Conservation (phyloP, 257 asterid species). For the Solanum dulcamara region DNA sequence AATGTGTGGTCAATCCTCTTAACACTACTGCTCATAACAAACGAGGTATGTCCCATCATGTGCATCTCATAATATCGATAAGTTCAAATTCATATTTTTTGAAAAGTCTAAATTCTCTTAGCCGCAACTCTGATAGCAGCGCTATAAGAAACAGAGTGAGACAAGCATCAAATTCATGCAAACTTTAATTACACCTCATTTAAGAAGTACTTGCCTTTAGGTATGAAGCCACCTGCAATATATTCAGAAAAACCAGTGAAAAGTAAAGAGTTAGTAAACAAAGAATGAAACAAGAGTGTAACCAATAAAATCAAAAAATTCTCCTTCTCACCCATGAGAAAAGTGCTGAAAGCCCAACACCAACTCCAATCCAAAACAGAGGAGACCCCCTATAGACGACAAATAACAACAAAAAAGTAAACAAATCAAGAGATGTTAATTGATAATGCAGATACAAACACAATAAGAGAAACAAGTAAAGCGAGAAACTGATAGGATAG, state of each 20-base stretch:
- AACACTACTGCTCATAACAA: not conserved
- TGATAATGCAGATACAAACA: not conserved
- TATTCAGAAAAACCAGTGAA: constrained; percentile 2
- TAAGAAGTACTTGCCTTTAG: constrained; percentile 52
- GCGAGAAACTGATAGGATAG: not conserved
- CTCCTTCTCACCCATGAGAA: constrained; percentile 68
- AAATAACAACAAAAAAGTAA: not conserved
- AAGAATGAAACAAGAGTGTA: not conserved
- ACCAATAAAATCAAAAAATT: not conserved
- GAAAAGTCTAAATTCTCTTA: not conserved
- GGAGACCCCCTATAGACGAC: constrained; percentile 66
- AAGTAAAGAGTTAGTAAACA: not conserved
- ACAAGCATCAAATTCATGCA: not conserved
- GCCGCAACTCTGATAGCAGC: not conserved
- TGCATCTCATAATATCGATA: not conserved
- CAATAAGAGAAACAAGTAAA: not conserved
- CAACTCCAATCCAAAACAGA: constrained; percentile 93
- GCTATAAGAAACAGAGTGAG: not conserved
- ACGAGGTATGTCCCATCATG: not conserved
- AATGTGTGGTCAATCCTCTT: not conserved
- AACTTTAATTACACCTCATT: not conserved
- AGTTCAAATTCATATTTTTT: not conserved
- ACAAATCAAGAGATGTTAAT: not conserved
- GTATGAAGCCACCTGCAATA: constrained; percentile 61
- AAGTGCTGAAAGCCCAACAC: constrained; percentile 88